Evolutionary conservation across 2,329 filamentous ascomycete species (phyloP).

Genomic region (Venturia asperata): DNA sequence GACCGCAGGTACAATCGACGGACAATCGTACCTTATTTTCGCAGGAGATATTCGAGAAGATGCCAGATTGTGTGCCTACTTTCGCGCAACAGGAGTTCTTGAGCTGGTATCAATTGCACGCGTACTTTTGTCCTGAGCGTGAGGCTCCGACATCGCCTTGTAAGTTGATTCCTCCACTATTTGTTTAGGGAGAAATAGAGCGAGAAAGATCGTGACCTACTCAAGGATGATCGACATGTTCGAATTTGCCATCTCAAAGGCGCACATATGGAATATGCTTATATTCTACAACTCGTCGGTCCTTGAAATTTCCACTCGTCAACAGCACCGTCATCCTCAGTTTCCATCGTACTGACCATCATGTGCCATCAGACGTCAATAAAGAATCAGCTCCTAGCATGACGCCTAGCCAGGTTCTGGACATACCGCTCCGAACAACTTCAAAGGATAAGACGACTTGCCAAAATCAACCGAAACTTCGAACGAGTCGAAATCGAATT

Average conservation of each 20-base stretch:
- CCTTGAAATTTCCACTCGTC: too few species aligned
- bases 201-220: background rate
- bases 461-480: background rate
- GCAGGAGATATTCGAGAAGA: slow-evolving; percentile 4
- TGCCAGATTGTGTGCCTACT: slow-evolving; percentile 1
- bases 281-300: background rate
- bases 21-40: background rate
- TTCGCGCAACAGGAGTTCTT: background rate
- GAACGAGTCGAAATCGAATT: background rate
- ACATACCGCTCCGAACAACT: background rate
- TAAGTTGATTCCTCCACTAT: background rate
- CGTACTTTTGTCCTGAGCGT: slow-evolving; percentile 2
- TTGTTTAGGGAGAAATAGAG: background rate
- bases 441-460: background rate
- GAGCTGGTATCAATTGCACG: background rate
- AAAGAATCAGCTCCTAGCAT: background rate
- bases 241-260: background rate
- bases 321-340: background rate
- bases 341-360: background rate
- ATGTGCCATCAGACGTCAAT: background rate
- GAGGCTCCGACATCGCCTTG: slow-evolving; percentile 2
- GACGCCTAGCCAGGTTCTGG: background rate
- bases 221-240: background rate
- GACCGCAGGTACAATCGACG: background rate
- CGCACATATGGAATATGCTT: background rate